These are phyloP conservation scores for Erythrophleum fordii DNA, from an alignment of 306 rosid species.

Conservation along the genomic window DNA sequence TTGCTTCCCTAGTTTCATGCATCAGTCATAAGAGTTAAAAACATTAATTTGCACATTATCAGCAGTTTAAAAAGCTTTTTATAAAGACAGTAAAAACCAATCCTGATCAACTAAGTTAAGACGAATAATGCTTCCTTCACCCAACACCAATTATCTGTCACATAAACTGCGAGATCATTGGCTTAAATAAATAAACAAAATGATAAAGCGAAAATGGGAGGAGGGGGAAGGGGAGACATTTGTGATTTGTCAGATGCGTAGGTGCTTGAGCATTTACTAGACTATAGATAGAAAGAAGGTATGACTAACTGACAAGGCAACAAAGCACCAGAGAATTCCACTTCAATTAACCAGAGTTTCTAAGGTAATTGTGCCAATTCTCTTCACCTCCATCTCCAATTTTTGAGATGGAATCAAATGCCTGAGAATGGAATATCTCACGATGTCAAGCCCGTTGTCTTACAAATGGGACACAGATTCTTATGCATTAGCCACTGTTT, in stretches of 20 bases:
- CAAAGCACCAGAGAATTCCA: slow-evolving; percentile 26
- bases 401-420: slow-evolving; percentile 14
- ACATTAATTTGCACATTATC: not conserved
- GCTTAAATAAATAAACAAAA: slow-evolving; percentile 47
- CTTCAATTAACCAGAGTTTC: slow-evolving; percentile 22
- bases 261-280: slow-evolving; percentile 26
- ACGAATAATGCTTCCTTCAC: slow-evolving; percentile 42
- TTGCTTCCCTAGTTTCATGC: not conserved
- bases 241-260: slow-evolving; percentile 10
- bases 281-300: slow-evolving; percentile 12
- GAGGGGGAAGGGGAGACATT: not conserved
- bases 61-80: slow-evolving; percentile 19
- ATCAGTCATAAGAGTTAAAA: not conserved
- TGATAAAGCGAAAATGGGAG: slow-evolving; percentile 29
- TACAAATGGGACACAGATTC: slow-evolving; percentile 89
- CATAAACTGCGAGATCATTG: slow-evolving; percentile 43
- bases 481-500: slow-evolving; percentile 81
- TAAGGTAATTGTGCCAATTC: slow-evolving; percentile 24
- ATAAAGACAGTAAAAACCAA: slow-evolving; percentile 36
- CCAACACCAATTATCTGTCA: slow-evolving; percentile 35
- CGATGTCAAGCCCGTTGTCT: slow-evolving; percentile 69
- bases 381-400: slow-evolving; percentile 17
- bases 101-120: slow-evolving; percentile 45
- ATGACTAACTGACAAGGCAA: slow-evolving; percentile 17
- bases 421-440: slow-evolving; percentile 49